Evolutionary conservation across 495 filamentous ascomycete species (phyloP).

Genomic region (Tetracladium setigerum): DNA sequence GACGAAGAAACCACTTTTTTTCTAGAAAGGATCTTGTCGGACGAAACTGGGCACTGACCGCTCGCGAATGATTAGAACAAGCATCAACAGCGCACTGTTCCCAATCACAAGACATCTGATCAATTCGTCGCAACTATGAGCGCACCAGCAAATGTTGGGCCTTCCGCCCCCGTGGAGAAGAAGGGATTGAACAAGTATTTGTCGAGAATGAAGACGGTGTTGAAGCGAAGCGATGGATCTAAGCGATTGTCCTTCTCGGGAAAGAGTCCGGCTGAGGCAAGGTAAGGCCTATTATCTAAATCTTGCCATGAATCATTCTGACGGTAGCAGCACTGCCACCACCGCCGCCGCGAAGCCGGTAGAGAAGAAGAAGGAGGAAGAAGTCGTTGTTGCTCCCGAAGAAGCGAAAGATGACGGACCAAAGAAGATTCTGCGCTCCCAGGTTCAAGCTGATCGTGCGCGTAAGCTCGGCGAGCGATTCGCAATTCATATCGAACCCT

Average conservation of each 20-base stretch:
- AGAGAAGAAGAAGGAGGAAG: conserved; percentile 9
- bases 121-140: conserved; percentile 11
- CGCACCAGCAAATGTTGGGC: conserved; percentile 9
- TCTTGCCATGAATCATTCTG: neutral
- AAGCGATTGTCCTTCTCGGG: conserved; percentile 27
- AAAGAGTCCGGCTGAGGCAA: conserved; percentile 21
- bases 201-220: conserved; percentile 54
- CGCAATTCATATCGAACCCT: conserved; percentile 20
- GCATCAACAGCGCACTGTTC: too few species aligned
- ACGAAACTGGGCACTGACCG: too few species aligned
- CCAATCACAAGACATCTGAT: neutral
- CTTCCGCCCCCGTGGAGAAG: conserved; percentile 32
- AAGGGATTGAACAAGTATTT: conserved; percentile 56
- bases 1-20: too few species aligned
- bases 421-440: conserved; percentile 15
- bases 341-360: conserved; percentile 11
- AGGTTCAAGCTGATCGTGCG: conserved; percentile 19
- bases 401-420: conserved; percentile 17
- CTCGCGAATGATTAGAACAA: too few species aligned
- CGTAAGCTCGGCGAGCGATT: conserved; percentile 17
- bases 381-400: conserved; percentile 15
- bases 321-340: conserved; percentile 8
- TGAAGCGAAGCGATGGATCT: conserved; percentile 46
- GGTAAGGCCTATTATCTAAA: conserved; percentile 23
- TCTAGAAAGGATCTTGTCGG: too few species aligned